Base-by-base conservation (phyloP, 768 basidiomycete genomes). In the Hydnomerulius pinastri region DNA sequence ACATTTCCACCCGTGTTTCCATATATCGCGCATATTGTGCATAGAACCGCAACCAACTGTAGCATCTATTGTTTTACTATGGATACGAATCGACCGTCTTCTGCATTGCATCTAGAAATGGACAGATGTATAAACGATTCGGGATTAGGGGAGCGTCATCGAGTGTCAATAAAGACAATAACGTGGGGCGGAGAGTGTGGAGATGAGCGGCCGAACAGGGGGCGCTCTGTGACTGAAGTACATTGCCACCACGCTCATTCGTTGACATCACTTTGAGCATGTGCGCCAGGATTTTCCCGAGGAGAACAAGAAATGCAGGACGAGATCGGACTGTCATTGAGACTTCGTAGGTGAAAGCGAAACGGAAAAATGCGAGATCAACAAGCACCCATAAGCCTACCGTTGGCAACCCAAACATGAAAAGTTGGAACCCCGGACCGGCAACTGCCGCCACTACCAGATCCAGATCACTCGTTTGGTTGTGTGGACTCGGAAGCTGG, bases 1-100 rank as follows among this genome's bases (percentile, higher is more conserved):
- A 62, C 51, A 53, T 59, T 35, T 55, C 55, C n/a, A 50, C 44
- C 53, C 48, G 58, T 63, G 63, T 63, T 48, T 53, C 47, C 48
- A 48, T 57, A n/a, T 39, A 43, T 53, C 46, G 43, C 48, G 23
- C 13, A 32, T n/a, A n/a, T n/a, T n/a, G n/a, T 44, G 37, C 42
- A 46, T 51, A 59, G 66, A 64, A 50, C 43, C 40, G 15, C 40
- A 60, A 38, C 36, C 11, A n/a, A 25, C 51, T 67, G 63, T 66
- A 65, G 53, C 43, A 17, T 39, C 25, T 51, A 53, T 51, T 54
- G 43, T 51, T 52, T 51, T 29, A 35, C 18, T 20, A 24, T 57
- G 30, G 23, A 53, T 57, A 47, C 42, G 23, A 9, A 50, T 38
- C 41, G 33, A 20, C 29, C n/a, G n/a, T n/a, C 20, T 27, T 27